Evolutionary conservation across 1,284 basidiomycete genomes (phyloP), one percentile per base, ranked within the genome.

Genomic region (Cryptococcus sp.): DNA sequence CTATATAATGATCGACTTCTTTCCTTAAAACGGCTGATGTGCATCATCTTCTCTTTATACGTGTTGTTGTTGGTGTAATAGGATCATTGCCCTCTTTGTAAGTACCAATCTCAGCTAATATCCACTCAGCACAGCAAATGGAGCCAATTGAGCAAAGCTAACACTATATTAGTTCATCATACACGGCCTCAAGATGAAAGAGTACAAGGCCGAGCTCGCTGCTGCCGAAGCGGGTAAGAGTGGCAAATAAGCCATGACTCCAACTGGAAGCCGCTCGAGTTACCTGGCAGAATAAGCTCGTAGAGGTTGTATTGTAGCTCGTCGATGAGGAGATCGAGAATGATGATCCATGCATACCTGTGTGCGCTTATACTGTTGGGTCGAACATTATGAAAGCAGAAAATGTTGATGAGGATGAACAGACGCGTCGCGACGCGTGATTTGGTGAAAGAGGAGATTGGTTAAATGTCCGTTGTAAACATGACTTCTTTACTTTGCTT

Each of bases 81-180:
- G 62, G 3, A 52, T 66, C 17, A 59, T 65, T 23, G 58, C 64
- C 49, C 50, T 52, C 29, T 50, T 64, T 37, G 63, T 62, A 46
- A 61, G 63, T 47, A n/a, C 26, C 26, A 29, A 10, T 29, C 26
- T 10, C 47, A 15, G 38, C 39, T 13, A 5, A 43, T 5, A 5
- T 17, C 6, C 40, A 17, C 40, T 4, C 38, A 11, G 11, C 38
- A 11, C 38, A n/a, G 41, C 41, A 7, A 8, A n/a, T 22, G n/a
- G 19, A 47, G 2, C 8, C 20, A n/a, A 29, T 20, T 37, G 6
- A 29, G 26, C 48, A 17, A 15, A 15, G 44, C 11, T 39, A 22
- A 1, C 10, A 15, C 38, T 38, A 11, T 11, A 17, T 7, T 47
- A 66, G 61, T 59, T 57, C 44, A 58, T 63, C 40, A 20, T 61